These are phyloP conservation scores for Ammopiptanthus mongolicus DNA, from an alignment of 306 rosid genomes.

Conservation along the genomic window DNA sequence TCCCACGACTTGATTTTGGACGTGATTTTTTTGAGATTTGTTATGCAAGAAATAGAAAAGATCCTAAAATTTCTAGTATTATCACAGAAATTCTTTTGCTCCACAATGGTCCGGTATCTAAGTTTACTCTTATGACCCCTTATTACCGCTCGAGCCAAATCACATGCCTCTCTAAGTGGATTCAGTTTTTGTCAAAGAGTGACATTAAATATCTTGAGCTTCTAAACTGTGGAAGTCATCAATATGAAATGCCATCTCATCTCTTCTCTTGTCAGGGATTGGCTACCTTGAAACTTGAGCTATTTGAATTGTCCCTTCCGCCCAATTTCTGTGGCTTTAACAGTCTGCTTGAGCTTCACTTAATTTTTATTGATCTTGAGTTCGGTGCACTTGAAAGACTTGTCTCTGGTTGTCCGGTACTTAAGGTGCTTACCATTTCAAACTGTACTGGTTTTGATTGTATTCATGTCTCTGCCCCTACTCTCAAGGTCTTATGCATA, in stretches of 20 bases:
- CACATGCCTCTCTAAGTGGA: neutral
- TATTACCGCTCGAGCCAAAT: fast-evolving
- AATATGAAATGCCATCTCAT: neutral
- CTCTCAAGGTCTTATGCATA: neutral
- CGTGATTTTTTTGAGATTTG: fast-evolving
- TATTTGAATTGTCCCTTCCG: neutral
- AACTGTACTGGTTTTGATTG: neutral
- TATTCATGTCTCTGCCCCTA: neutral
- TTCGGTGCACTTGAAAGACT: neutral
- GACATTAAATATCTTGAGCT: neutral
- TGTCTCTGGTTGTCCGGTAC: neutral
- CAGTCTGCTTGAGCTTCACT: neutral
- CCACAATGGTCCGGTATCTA: neutral
- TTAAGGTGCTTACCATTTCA: neutral
- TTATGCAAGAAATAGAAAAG: too few relatives aligned
- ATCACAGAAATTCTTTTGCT: neutral
- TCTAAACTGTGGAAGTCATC: neutral
- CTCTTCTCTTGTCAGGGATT: neutral
- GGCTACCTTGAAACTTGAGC: neutral
- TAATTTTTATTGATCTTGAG: neutral
- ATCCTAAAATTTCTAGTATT: neutral
- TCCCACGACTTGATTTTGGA: neutral
- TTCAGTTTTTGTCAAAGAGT: neutral
- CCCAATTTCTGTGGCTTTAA: slow-evolving; percentile 2
- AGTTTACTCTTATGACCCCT: neutral